Evolutionary conservation across 192 early-diverging fungal genomes (phyloP).

Genomic region (Mycoemilia scoparia): DNA sequence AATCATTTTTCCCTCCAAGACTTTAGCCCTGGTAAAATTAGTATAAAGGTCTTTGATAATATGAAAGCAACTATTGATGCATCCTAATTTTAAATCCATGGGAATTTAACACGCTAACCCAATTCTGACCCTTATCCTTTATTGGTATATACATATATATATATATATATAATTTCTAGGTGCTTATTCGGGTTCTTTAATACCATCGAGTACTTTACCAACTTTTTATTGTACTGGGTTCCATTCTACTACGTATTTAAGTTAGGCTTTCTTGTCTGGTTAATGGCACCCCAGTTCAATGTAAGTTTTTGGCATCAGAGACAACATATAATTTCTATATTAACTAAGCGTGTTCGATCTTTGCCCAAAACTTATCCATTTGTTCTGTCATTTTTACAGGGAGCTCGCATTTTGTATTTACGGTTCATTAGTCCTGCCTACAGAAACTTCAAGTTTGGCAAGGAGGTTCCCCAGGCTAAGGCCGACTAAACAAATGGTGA

Average conservation of each 20-base stretch:
- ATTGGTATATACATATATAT: background rate
- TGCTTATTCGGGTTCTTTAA: slow-evolving; percentile 79
- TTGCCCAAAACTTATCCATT: too few species aligned
- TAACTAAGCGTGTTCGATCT: too few species aligned
- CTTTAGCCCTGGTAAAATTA: too few species aligned
- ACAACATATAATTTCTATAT: too few species aligned
- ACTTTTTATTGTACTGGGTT: slow-evolving; percentile 77
- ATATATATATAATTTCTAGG: slow-evolving; percentile 6
- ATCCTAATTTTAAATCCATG: background rate
- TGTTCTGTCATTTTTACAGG: too few species aligned
- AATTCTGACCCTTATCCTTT: background rate
- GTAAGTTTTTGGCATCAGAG: too few species aligned
- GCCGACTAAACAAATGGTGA: too few species aligned
- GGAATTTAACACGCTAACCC: slow-evolving; percentile 1
- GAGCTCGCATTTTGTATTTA: too few species aligned
- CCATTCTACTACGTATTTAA: slow-evolving; percentile 93
- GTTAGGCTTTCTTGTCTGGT: slow-evolving; percentile 73
- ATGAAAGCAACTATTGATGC: background rate
- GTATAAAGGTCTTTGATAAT: background rate
- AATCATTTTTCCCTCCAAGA: background rate
- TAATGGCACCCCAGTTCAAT: slow-evolving; percentile 60
- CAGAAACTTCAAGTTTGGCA: too few species aligned
- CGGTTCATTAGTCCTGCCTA: too few species aligned
- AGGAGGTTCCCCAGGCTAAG: too few species aligned
- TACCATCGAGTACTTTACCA: slow-evolving; percentile 78